A percentile compares a stretch with the other conserved stretches of the same genome.
These are phyloP conservation scores for Collybia sp. DNA, from an alignment of 768 basidiomycete species.

Conservation along the genomic window DNA sequence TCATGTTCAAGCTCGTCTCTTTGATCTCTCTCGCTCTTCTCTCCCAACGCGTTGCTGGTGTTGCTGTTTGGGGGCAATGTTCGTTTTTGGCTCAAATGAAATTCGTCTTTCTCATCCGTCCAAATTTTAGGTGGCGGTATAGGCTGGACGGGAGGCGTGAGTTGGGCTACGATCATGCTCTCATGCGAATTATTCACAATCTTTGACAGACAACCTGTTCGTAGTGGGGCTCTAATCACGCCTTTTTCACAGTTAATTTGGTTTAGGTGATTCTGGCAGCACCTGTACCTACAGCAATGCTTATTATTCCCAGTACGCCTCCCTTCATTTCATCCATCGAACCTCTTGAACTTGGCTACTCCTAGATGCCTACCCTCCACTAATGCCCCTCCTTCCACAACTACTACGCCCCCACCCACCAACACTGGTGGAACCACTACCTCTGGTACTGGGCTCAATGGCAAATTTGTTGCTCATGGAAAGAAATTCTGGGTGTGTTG, in stretches of 20 bases:
- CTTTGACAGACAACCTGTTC: neutral
- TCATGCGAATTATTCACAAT: neutral
- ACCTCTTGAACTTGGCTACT: neutral
- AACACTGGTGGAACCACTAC: neutral
- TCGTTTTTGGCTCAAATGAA: neutral
- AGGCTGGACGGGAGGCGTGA: neutral
- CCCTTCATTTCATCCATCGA: neutral
- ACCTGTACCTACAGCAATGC: neutral
- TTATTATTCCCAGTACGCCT: neutral
- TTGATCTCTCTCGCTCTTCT: neutral
- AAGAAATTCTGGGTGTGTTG: slow-evolving; percentile 27
- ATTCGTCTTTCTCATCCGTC: neutral
- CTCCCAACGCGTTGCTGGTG: neutral
- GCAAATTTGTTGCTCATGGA: slow-evolving; percentile 23
- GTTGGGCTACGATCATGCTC: neutral
- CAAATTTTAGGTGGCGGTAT: neutral
- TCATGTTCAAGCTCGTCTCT: neutral
- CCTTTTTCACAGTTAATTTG: neutral
- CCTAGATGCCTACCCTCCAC: no score
- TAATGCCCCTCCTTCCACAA: no score
- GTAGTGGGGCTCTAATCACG: neutral
- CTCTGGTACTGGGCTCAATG: slow-evolving; percentile 19
- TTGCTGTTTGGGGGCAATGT: neutral
- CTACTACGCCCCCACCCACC: no score
- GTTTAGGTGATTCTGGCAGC: neutral